Evolutionary conservation across 257 asterid genomes (phyloP).

Genomic region (Mentha longifolia): DNA sequence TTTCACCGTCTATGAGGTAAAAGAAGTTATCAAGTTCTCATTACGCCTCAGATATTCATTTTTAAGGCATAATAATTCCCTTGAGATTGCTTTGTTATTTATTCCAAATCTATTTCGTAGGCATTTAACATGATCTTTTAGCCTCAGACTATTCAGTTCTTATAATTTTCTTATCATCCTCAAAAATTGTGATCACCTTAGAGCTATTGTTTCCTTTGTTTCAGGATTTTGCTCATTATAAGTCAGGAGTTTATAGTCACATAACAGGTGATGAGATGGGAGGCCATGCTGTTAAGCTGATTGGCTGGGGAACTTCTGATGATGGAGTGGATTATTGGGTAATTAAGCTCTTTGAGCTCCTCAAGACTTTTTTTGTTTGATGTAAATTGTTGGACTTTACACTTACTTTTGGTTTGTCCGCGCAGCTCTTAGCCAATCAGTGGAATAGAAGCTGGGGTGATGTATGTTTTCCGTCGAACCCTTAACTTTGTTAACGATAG

Average conservation of each 20-base stretch:
- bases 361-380: constrained; percentile 27
- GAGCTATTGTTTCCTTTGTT: constrained; percentile 14
- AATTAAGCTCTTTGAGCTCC: constrained; percentile 20
- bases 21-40: constrained; percentile 5
- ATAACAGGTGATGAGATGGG: constrained; percentile 74
- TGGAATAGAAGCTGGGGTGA: constrained; percentile 99
- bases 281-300: constrained; percentile 93
- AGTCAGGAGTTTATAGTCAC: constrained; percentile 92
- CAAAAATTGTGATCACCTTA: neutral
- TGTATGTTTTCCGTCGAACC: constrained; percentile 52
- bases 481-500: neutral
- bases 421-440: constrained; percentile 92
- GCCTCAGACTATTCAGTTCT: neutral
- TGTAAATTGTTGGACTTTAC: constrained; percentile 8
- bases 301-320: constrained; percentile 91
- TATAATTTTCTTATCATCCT: constrained; percentile 1
- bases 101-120: neutral
- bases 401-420: constrained; percentile 34
- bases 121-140: neutral
- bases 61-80: neutral
- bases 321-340: constrained; percentile 97
- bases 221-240: constrained; percentile 93
- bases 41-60: neutral
- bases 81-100: constrained; percentile 1
- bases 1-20: constrained; percentile 97